These are phyloP conservation scores for Pythium vanterpoolii DNA, from an alignment of 352 stramenopile genomes.

Conservation along the genomic window DNA sequence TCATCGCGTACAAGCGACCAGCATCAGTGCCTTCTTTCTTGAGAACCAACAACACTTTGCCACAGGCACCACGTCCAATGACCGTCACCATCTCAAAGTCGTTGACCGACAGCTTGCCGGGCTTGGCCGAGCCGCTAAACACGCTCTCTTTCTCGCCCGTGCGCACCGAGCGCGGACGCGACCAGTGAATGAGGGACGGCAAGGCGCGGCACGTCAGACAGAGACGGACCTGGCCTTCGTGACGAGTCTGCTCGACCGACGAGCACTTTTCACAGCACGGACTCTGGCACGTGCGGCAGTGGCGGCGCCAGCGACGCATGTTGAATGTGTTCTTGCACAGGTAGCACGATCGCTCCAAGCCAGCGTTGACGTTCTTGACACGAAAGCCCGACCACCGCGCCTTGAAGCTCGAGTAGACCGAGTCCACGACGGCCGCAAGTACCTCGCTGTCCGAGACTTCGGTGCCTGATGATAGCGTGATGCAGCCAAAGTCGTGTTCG, in stretches of 20 bases:
- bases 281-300: slow-evolving; percentile 69
- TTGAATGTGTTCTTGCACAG: slow-evolving; percentile 63
- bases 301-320: slow-evolving; percentile 67
- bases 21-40: slow-evolving; percentile 66
- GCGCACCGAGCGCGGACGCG: slow-evolving; percentile 52
- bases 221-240: slow-evolving; percentile 62
- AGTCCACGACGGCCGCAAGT: slow-evolving; percentile 46
- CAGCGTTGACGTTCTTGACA: slow-evolving; percentile 66
- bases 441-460: slow-evolving; percentile 48
- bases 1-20: slow-evolving; percentile 68
- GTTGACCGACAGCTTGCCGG: slow-evolving; percentile 71
- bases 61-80: slow-evolving; percentile 65
- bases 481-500: slow-evolving; percentile 54
- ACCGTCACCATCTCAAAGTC: slow-evolving; percentile 75
- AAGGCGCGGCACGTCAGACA: slow-evolving; percentile 55
- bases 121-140: slow-evolving; percentile 57
- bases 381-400: slow-evolving; percentile 71
- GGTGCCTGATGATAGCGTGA: slow-evolving; percentile 43
- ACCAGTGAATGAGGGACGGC: slow-evolving; percentile 70
- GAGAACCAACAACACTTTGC: slow-evolving; percentile 64
- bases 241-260: slow-evolving; percentile 54
- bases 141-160: slow-evolving; percentile 70
- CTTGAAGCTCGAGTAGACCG: slow-evolving; percentile 67
- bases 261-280: slow-evolving; percentile 70
- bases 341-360: slow-evolving; percentile 70